Conservation (phyloP, 2,329 filamentous ascomycete species). For the Neofusicoccum ribis region DNA sequence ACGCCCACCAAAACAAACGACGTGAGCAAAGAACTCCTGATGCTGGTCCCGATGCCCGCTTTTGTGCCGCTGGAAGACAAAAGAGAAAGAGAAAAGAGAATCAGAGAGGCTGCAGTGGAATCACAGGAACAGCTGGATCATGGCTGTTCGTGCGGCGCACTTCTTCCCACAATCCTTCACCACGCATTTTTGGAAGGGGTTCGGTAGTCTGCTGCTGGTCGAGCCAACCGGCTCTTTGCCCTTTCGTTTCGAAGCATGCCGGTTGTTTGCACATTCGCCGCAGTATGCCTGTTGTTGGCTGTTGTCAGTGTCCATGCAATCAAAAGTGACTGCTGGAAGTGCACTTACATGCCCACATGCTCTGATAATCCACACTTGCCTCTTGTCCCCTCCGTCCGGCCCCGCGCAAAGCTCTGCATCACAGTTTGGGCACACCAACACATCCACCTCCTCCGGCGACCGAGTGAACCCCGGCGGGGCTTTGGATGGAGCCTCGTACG, state of each 20-base stretch:
- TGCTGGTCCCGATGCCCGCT: constrained; percentile 1
- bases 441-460: constrained; percentile 68
- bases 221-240: constrained; percentile 36
- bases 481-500: constrained; percentile 65
- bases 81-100: background rate
- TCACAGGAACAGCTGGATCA: constrained; percentile 45
- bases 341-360: constrained; percentile 82
- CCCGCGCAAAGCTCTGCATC: constrained; percentile 79
- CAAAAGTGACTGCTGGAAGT: background rate
- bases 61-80: background rate
- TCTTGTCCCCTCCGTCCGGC: constrained; percentile 61
- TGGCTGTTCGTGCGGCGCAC: constrained; percentile 32
- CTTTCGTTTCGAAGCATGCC: constrained; percentile 35
- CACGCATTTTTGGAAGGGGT: constrained; percentile 48
- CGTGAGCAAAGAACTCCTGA: background rate
- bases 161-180: constrained; percentile 46
- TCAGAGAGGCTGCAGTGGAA: background rate
- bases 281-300: constrained; percentile 50
- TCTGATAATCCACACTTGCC: constrained; percentile 91
- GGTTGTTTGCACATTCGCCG: constrained; percentile 50
- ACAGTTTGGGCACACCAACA: constrained; percentile 83
- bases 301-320: constrained; percentile 1
- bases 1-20: background rate
- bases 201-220: constrained; percentile 26
- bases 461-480: constrained; percentile 78